Base-by-base conservation (phyloP, 2,329 filamentous ascomycete species). In the Keithomyces neogunnii region DNA sequence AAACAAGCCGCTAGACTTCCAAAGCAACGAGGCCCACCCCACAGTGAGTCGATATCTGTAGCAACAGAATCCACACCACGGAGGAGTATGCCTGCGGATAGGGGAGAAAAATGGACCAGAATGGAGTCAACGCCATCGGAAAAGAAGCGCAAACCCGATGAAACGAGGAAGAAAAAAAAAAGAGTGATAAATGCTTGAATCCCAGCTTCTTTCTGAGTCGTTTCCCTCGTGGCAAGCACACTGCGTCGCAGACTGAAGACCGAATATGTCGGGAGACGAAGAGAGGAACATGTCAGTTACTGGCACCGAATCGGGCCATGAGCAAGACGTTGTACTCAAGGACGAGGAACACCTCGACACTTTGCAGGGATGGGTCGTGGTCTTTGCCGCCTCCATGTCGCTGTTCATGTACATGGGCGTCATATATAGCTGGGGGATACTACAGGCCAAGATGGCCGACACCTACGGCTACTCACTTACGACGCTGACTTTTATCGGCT, bases 391-490 rank as follows among this genome's bases (percentile, higher is more conserved):
- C 0, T 57, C 61, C 0, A 50, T 54, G 45, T 57, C 58, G 1
- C 53, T 63, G 19, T 63, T 63, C 43, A 56, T 60, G n/a, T 63
- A 62, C 51, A 57, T 63, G 49, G 62, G 62, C 10, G 59, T 62
- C 39, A 56, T 64, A 46, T 62, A 64, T 51, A 62, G 58, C 1
- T 62, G 59, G 61, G 61, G 60, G 13, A 59, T 64, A 28, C 42
- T 62, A 51, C 62, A 64, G 31, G 57, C 59, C 11, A 48, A 56
- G 28, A 53, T 63, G 7, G 57, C 61, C 5, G 53, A 51, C n/a
- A 55, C 58, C 9, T 57, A 54, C 1, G 50, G 46, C 30, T 56
- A 59, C 19, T 56, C 59, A 3, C 47, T 63, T 10, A 60, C 60
- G 2, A 58, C 60, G 2, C 51, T 63, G 42, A 63, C 59, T 3